Evolutionary conservation across 176 grass and related monocot species (phyloP).

Genomic region (Dactylis glomerata): DNA sequence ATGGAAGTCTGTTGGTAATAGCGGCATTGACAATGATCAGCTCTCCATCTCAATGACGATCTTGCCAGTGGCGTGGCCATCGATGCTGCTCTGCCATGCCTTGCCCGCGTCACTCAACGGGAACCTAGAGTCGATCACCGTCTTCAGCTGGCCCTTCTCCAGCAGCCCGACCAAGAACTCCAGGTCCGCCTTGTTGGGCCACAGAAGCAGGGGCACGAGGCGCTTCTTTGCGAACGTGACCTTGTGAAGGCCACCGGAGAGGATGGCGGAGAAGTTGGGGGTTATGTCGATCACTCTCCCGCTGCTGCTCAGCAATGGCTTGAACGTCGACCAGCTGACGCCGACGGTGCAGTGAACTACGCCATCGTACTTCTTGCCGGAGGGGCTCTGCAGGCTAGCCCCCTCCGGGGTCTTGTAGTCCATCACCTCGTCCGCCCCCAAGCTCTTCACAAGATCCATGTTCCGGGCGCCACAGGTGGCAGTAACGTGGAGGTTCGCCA

Average conservation of each 20-base stretch:
- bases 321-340: conserved; percentile 45
- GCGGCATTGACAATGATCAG: background rate
- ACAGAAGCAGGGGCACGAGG: conserved; percentile 41
- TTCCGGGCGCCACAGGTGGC: conserved; percentile 56
- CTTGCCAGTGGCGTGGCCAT: conserved; percentile 67
- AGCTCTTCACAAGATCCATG: conserved; percentile 47
- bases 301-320: conserved; percentile 26
- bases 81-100: conserved; percentile 70
- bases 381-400: conserved; percentile 47
- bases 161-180: conserved; percentile 59
- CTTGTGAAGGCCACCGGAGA: conserved; percentile 33
- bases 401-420: conserved; percentile 66
- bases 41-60: conserved; percentile 47
- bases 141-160: conserved; percentile 54
- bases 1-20: background rate
- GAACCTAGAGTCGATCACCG: conserved; percentile 48
- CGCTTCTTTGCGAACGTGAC: conserved; percentile 42
- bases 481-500: conserved; percentile 51
- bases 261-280: background rate
- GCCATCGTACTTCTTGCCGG: conserved; percentile 47
- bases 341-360: conserved; percentile 53
- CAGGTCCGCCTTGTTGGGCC: conserved; percentile 37
- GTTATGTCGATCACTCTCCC: conserved; percentile 61
- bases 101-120: conserved; percentile 33
- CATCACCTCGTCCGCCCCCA: conserved; percentile 70